Base-by-base conservation (phyloP, 805 yeast genomes). In the Wickerhamomyces pijperi region DNA sequence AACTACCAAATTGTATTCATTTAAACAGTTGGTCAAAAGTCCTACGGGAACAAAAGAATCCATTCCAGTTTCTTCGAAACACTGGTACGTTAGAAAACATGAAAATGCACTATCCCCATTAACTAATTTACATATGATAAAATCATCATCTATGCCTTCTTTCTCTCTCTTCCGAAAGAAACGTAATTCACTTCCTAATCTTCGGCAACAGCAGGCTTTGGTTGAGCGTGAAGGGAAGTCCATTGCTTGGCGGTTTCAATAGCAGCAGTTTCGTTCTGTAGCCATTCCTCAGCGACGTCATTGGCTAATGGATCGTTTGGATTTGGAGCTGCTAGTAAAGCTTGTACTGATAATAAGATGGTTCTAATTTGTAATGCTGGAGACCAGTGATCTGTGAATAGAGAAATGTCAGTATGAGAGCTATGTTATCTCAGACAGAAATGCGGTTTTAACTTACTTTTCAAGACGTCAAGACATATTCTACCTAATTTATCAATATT, bases 301-400 rank as follows among this genome's bases (percentile, higher is more conserved):
- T 92, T 92, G 16, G 97, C 97, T 49, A 92, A 69, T 2, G 98
- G 98, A 61, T 92, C 98, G 57, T 92, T 95, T 3, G 98, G 98
- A 53, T 92, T 92, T 11, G 98, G 98, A 5, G 95, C 87, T 2
- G 95, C 95, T 38, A 92, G 64, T 41, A 92, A 65, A 0, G 97
- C 97, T 62, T 92, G 98, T 42, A 92, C 82, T 9, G 95, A 84
- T 41, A 92, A 67, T 45, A 92, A 65, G 19, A 92, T 82, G 8
- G 97, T 92, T 60, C 97, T 73, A 46, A 92, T 92, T 59, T 92
- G 97, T 43, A 90, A 68, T 0, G 98, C 98, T 4, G 98, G 97
- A 9, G 95, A 83, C 98, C 98, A 92, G 63, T 90, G 88, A 51
- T 84, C 33, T 31, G 17, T 15, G 7, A 13, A 11, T 7, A 25